phyloP scores from a whole-genome alignment of 2,329 filamentous ascomycete species.

The Aspergillus jensenii region DNA sequence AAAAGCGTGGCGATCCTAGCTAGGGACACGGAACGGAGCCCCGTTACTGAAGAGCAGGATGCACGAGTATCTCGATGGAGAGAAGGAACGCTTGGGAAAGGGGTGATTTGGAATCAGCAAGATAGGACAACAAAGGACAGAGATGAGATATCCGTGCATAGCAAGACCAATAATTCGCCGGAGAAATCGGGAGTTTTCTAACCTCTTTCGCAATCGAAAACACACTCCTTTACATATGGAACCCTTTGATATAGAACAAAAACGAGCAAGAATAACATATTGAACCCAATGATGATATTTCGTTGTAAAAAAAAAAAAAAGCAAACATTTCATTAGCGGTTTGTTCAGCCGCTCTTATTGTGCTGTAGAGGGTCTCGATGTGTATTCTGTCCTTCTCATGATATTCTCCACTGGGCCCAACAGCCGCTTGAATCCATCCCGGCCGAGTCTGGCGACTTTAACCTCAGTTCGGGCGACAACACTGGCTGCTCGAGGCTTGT shows the following conservation, averaged over 20 bases:
- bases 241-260: constrained; percentile 8
- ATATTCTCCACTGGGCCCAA: constrained; percentile 92
- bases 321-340: constrained; percentile 4
- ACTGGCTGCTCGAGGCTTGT: constrained; percentile 87
- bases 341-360: constrained; percentile 17
- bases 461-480: constrained; percentile 81
- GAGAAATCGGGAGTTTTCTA: constrained; percentile 10
- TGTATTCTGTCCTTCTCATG: constrained; percentile 68
- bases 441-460: constrained; percentile 88
- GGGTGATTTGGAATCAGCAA: neutral
- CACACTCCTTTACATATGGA: constrained; percentile 13
- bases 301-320: neutral
- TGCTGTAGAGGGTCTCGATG: constrained; percentile 28
- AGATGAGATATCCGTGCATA: constrained; percentile 7
- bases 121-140: neutral
- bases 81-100: neutral
- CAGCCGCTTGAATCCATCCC: constrained; percentile 91
- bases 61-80: neutral
- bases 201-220: constrained; percentile 13
- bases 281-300: constrained; percentile 8
- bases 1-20: neutral
- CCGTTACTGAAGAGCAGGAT: neutral
- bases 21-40: neutral
- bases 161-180: constrained; percentile 14
- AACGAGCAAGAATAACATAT: constrained; percentile 9